Base-by-base conservation (phyloP, 1,284 basidiomycete species). In the Flammula alnicola region DNA sequence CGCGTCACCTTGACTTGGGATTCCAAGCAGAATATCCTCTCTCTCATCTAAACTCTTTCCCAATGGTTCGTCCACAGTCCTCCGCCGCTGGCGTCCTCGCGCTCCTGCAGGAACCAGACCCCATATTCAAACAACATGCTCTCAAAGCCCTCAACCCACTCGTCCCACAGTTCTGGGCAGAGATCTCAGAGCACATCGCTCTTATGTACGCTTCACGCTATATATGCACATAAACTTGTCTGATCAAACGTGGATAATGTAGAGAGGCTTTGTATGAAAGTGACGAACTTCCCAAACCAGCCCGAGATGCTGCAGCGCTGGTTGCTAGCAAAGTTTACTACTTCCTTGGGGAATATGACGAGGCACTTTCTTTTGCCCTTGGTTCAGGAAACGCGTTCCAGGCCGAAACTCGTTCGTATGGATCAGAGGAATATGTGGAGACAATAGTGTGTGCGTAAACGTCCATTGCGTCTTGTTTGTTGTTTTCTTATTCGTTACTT, bases 291-390 rank as follows among this genome's bases (percentile, higher is more conserved):
- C 78, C 88, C 0, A 77, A 80, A 56, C 77, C 84, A 49, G 83
- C 87, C 20, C 85, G 88, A 44, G 83, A 90, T 60, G 79, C 86
- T 45, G 95, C 95, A 19, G 92, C 95, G 16, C 75, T 98, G 42
- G 79, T 98, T 30, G 89, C 91, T 17, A 95, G 93, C 77, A 97
- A 98, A 70, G 91, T 97, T 42, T 98, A 97, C 73, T 98, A 94
- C 71, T 95, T 90, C 78, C 81, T 98, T 38, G 93, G 91, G 58
- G 91, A 93, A 66, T 90, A 95, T 59, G 91, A 95, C 59, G 95
- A 98, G 69, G 91, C 94, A 19, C 79, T 98, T 52, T 88, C 91
- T 26, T 96, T 97, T 64, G 95, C 95, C 16, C 82, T 98, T 43
- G 88, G 89, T 52, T 92, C 94, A n/a, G 93, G 89, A 37, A 77